Evolutionary conservation across 2,329 filamentous ascomycete genomes (phyloP), one percentile per base, ranked within the genome.

Genomic region (Diaporthe citrichinensis): DNA sequence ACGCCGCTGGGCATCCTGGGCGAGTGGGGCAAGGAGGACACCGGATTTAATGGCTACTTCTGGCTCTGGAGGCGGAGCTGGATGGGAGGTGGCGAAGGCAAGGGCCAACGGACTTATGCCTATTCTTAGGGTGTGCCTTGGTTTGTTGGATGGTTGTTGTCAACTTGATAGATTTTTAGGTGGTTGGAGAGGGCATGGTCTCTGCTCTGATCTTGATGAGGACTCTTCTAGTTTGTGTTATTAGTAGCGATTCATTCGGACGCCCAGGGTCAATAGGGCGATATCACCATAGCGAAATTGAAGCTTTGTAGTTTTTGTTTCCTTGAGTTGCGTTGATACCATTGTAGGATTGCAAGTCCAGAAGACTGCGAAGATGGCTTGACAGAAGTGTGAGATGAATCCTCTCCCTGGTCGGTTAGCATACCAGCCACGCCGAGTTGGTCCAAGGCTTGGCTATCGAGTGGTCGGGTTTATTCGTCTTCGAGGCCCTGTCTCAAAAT

Each of bases 1-100:
- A 77, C 76, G 51, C 76, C 76, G 41, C 59, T 77, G 41, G 81
- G 79, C 51, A 83, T 84, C 39, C 81, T 82, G 74, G 83, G 83
- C 7, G 82, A 84, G 78, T 77, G 76, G 76, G 76, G 76, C 28
- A 69, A 75, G 28, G 74, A 77, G 74, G 76, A 72, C 17, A 65
- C 67, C 1, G 76, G 76, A 5, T 76, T 69, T 23, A 62, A 74
- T 15, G 76, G 76, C 20, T 76, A 77, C 46, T 77, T 77, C 31
- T 77, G 76, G 76, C 67, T 77, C 39, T 77, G 74, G 74, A 73
- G 74, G 25, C 67, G 76, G 74, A 77, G 74, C 55, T 77, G 76
- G 76, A 77, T 77, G 74, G 76, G 36, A 4, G 25, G 51, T 1
- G 68, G 61, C 39, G 41, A 46, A 28, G 65, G 55, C 34, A 55